phyloP scores from a whole-genome alignment of 345 rosid genomes.

The Bretschneidera sinensis region DNA sequence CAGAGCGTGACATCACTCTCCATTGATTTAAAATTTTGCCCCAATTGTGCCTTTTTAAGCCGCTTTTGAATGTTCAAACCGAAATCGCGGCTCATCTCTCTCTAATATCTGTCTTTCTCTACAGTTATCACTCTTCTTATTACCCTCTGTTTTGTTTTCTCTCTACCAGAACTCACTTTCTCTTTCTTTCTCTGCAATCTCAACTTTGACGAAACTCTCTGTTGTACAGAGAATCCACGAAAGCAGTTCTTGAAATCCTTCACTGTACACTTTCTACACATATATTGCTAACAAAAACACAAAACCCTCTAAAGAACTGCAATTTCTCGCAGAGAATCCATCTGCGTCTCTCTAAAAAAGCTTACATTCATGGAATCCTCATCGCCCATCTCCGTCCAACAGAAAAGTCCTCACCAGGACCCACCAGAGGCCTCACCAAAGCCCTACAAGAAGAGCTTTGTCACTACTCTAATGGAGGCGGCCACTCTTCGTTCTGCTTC shows the following conservation, averaged over 20 bases:
- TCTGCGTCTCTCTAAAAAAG: constrained; percentile 15
- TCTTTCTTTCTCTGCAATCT: background rate
- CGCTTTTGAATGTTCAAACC: constrained; percentile 15
- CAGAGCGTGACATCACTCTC: constrained; percentile 4
- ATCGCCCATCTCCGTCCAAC: constrained; percentile 40
- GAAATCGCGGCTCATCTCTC: constrained; percentile 16
- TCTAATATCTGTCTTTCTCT: background rate
- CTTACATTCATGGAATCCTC: constrained; percentile 33
- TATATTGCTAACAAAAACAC: background rate
- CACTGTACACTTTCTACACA: background rate
- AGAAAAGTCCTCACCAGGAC: constrained; percentile 25
- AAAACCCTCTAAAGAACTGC: background rate
- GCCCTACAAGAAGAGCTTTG: constrained; percentile 64
- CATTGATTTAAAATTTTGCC: constrained; percentile 5
- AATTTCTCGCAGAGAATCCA: constrained; percentile 9
- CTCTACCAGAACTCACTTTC: constrained; percentile 1
- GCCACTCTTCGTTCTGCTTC: constrained; percentile 60
- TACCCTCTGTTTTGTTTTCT: background rate
- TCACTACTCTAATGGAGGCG: constrained; percentile 70
- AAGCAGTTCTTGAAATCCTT: background rate
- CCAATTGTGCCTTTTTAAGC: constrained; percentile 8
- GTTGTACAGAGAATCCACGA: constrained; percentile 8
- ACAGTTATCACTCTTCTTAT: background rate
- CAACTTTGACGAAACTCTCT: background rate
- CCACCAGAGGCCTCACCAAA: constrained; percentile 33